Percentiles rank a stretch among this genome's conserved stretches.
These are phyloP conservation scores for Yamadazyma blattariae DNA, from an alignment of 1,139 yeast species.

Conservation along the genomic window DNA sequence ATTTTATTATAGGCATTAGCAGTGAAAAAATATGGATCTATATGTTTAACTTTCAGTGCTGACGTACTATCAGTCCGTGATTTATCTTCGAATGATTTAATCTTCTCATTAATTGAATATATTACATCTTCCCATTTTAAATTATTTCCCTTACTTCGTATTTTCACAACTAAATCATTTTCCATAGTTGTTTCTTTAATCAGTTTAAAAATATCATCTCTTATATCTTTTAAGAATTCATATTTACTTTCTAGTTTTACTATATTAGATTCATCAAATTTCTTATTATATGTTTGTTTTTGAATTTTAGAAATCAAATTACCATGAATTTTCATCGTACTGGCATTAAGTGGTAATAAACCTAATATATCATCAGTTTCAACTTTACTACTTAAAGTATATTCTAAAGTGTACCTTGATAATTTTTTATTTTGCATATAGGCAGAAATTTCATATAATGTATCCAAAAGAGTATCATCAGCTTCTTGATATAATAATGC, in stretches of 20 bases:
- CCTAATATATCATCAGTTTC: conserved; percentile 49
- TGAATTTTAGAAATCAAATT: conserved; percentile 3
- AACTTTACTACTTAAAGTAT: conserved; percentile 42
- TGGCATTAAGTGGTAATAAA: conserved; percentile 24
- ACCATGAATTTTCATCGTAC: conserved; percentile 2
- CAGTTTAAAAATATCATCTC: conserved; percentile 27
- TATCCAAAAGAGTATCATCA: conserved; percentile 49
- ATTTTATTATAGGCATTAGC: conserved; percentile 48
- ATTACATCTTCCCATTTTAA: conserved; percentile 31
- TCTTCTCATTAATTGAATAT: conserved; percentile 22
- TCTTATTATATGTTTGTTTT: neutral
- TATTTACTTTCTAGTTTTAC: conserved; percentile 14
- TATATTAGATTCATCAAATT: neutral
- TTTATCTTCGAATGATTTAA: conserved; percentile 30
- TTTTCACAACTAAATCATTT: conserved; percentile 5
- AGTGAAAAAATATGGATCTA: conserved; percentile 52
- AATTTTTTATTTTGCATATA: conserved; percentile 49
- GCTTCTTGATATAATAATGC: conserved; percentile 64
- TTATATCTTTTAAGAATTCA: conserved; percentile 27
- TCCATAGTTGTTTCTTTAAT: conserved; percentile 6
- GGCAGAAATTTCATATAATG: conserved; percentile 48
- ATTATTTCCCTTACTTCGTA: conserved; percentile 6
- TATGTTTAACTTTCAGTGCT: conserved; percentile 31
- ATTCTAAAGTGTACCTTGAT: conserved; percentile 64
- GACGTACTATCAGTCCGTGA: conserved; percentile 30